Percentiles rank a stretch among this genome's conserved stretches.
Evolutionary conservation across 345 rosid species (phyloP).

Genomic region (Euphorbia pulcherrima): DNA sequence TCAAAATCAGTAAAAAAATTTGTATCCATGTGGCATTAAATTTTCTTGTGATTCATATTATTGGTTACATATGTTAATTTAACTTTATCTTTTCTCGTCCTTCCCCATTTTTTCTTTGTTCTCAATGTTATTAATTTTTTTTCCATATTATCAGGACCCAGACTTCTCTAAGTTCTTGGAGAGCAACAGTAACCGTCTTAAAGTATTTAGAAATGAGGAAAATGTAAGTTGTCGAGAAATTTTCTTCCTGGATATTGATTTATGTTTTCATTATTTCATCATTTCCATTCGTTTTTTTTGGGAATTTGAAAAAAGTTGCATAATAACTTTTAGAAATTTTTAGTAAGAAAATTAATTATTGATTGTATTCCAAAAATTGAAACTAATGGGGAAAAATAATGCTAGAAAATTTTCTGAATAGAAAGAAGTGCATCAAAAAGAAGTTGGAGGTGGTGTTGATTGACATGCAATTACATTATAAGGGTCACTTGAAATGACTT

Average conservation of each 20-base stretch:
- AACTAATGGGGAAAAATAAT: background rate
- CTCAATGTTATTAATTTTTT: background rate
- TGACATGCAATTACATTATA: background rate
- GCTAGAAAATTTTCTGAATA: background rate
- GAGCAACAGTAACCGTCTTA: slow-evolving; percentile 32
- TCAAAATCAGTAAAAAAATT: background rate
- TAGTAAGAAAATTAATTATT: no score
- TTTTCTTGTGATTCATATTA: background rate
- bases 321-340: background rate
- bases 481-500: background rate
- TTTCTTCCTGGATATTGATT: background rate
- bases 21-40: background rate
- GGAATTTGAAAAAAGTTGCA: background rate
- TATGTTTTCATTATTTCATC: background rate
- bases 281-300: background rate
- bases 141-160: slow-evolving; percentile 43
- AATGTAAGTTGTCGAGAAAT: slow-evolving; percentile 39
- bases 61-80: background rate
- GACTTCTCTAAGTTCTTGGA: slow-evolving; percentile 54
- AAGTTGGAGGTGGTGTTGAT: slow-evolving; percentile 1
- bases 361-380: background rate
- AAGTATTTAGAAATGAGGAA: slow-evolving; percentile 39
- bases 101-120: background rate
- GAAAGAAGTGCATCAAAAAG: background rate
- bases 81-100: background rate